These are phyloP conservation scores for Hyphochytrium catenoides DNA, from an alignment of 352 stramenopile genomes.

Conservation along the genomic window DNA sequence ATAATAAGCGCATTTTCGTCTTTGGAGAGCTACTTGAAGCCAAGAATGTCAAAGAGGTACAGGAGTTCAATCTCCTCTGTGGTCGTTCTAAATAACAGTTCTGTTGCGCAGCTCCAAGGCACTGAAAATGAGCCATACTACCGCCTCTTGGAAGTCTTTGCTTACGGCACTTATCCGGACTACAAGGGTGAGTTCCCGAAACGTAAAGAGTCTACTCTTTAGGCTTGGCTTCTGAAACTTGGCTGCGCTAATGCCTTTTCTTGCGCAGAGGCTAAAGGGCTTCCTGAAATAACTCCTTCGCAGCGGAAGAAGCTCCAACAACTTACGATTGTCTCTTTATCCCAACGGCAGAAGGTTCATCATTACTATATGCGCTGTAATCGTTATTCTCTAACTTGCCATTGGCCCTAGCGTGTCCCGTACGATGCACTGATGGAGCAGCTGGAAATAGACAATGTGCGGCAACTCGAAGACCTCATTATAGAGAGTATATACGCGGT, in stretches of 20 bases:
- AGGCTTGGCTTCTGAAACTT: constrained; percentile 4
- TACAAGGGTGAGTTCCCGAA: constrained; percentile 28
- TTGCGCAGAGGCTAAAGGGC: constrained; percentile 8
- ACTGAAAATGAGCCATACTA: constrained; percentile 29
- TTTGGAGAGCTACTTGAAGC: constrained; percentile 75
- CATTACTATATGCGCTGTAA: neutral
- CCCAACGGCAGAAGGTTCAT: constrained; percentile 43
- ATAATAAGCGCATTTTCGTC: constrained; percentile 73
- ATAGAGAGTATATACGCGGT: constrained; percentile 79
- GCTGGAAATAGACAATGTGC: constrained; percentile 42
- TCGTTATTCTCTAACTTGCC: neutral
- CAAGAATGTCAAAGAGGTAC: constrained; percentile 61
- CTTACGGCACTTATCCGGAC: constrained; percentile 59
- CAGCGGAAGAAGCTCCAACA: constrained; percentile 63
- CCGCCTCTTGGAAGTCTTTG: constrained; percentile 62
- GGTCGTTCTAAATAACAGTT: constrained; percentile 5
- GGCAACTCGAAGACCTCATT: constrained; percentile 71
- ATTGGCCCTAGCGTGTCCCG: constrained; percentile 24
- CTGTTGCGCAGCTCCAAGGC: constrained; percentile 31
- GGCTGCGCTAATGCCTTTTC: neutral
- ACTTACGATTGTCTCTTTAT: constrained; percentile 59
- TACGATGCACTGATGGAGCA: constrained; percentile 49
- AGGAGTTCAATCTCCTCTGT: constrained; percentile 1
- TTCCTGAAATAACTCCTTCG: constrained; percentile 32
- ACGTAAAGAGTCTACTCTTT: neutral